Conservation (phyloP, 2,329 filamentous ascomycete genomes). For the Fusarium sp. region DNA sequence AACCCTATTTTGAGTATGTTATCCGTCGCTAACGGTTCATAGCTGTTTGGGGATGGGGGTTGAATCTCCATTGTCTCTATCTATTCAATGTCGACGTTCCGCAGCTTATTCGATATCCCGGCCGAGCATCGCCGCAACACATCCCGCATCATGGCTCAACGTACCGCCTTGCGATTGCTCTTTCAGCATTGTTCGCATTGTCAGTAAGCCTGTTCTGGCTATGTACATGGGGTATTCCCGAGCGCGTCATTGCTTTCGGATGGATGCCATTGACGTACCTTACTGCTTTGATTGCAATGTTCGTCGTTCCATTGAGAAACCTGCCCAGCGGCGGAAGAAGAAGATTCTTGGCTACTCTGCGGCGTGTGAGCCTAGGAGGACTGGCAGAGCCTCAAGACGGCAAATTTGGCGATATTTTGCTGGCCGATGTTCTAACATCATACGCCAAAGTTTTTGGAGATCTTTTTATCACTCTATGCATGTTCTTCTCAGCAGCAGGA, state of each 20-base stretch:
- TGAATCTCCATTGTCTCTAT: slow-evolving; percentile 90
- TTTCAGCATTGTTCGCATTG: slow-evolving; percentile 76
- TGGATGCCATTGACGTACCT: slow-evolving; percentile 90
- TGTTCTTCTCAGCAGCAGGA: slow-evolving; percentile 81
- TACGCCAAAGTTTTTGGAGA: slow-evolving; percentile 95
- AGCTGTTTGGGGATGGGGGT: slow-evolving; percentile 96
- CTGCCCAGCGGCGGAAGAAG: slow-evolving; percentile 77
- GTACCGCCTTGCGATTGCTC: slow-evolving; percentile 84
- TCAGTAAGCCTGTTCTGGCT: slow-evolving; percentile 88
- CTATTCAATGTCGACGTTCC: slow-evolving; percentile 88
- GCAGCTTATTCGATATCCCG: slow-evolving; percentile 86
- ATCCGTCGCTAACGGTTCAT: slow-evolving; percentile 28
- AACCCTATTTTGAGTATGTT: neutral
- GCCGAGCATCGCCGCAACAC: slow-evolving; percentile 77
- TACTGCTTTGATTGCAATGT: slow-evolving; percentile 75
- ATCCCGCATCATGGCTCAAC: slow-evolving; percentile 83
- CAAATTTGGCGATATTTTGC: slow-evolving; percentile 93
- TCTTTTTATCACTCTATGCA: slow-evolving; percentile 88
- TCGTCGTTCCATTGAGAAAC: slow-evolving; percentile 78
- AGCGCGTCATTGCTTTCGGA: slow-evolving; percentile 81
- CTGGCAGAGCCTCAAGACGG: slow-evolving; percentile 88
- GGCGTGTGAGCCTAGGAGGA: slow-evolving; percentile 85
- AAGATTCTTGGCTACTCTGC: slow-evolving; percentile 80
- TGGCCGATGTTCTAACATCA: slow-evolving; percentile 94
- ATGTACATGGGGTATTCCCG: slow-evolving; percentile 77